Evolutionary conservation across 2,329 filamentous ascomycete species (phyloP), one percentile per base, ranked within the genome.

Genomic region (Pleurostoma richardsiae): DNA sequence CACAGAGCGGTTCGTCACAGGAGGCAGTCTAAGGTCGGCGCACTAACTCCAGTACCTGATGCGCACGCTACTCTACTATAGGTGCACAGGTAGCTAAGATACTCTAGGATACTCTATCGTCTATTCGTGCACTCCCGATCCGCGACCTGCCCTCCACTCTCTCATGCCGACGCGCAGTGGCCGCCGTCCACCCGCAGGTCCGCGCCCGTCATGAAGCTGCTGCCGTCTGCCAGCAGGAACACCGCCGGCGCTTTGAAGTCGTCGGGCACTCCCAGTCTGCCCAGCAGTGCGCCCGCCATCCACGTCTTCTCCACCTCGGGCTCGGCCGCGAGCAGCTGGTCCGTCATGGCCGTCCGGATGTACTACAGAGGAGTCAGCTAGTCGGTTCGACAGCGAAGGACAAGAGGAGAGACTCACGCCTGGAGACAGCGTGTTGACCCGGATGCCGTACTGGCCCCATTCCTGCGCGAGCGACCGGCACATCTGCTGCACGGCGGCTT

Each of bases 401-500:
- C 6, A 5, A 19, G 19, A 19, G 19, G 19, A 19, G 19, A 19
- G 19, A 56, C 63, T 50, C 63, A 70, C 67, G 3, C 86, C 86
- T 0, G 87, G 87, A 38, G 76, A 82, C 40, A 91, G 73, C 19
- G 73, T 79, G 55, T 91, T 90, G 4, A 86, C 82, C 3, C 83
- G 67, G 50, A 91, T 87, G 0, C 87, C 86, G 59, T 84, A 76
- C 2, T 70, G 65, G 1, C 82, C 83, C 86, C 86, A 90, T 63
- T 91, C 87, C 0, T 82, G 85, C 1, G 86, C 86, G 11, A 90
- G 65, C 33, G 73, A 82, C 52, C 75, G 79, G 43, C 80, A 82
- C 54, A 90, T 61, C 43, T 79, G 76, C 30, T 86, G 55, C 2
- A 90, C 63, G 0, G 79, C 85, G 0, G 83, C 80, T 62, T 91